Conservation (phyloP, 306 rosid species). For the Cicer yamashitae region DNA sequence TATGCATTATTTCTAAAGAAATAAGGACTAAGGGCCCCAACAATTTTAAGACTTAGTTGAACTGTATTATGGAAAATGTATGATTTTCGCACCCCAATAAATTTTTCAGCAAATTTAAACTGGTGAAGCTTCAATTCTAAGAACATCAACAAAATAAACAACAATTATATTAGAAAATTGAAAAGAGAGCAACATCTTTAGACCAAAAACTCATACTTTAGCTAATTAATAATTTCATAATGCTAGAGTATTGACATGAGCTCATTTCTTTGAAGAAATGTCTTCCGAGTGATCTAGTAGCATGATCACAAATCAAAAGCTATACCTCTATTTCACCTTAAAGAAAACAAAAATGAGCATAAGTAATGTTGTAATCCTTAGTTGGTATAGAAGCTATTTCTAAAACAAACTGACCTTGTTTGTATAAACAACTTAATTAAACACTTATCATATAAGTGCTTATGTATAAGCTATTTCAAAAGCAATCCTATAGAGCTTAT, state of each 20-base stretch:
- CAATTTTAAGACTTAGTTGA: neutral
- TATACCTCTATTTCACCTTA: neutral
- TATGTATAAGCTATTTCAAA: no score
- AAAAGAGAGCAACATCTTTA: constrained; percentile 8
- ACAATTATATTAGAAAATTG: constrained; percentile 9
- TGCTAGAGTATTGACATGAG: neutral
- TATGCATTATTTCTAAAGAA: constrained; percentile 3
- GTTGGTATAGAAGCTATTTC: neutral
- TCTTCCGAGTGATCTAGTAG: neutral
- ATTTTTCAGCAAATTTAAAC: neutral
- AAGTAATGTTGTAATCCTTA: neutral
- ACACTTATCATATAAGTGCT: no score
- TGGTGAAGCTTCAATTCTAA: constrained; percentile 15
- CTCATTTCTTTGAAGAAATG: constrained; percentile 18
- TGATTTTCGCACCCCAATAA: neutral
- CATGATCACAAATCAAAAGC: neutral
- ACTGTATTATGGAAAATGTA: neutral
- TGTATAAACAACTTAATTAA: no score
- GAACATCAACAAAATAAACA: constrained; percentile 10
- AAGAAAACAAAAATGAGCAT: constrained; percentile 25
- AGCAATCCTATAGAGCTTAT: no score
- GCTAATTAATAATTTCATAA: constrained; percentile 11
- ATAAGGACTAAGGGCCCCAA: neutral
- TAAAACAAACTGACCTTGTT: neutral
- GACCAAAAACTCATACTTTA: neutral